Evolutionary conservation across 805 yeast species (phyloP), one percentile per base, ranked within the genome.

Genomic region (Yarrowia phangngaensis): DNA sequence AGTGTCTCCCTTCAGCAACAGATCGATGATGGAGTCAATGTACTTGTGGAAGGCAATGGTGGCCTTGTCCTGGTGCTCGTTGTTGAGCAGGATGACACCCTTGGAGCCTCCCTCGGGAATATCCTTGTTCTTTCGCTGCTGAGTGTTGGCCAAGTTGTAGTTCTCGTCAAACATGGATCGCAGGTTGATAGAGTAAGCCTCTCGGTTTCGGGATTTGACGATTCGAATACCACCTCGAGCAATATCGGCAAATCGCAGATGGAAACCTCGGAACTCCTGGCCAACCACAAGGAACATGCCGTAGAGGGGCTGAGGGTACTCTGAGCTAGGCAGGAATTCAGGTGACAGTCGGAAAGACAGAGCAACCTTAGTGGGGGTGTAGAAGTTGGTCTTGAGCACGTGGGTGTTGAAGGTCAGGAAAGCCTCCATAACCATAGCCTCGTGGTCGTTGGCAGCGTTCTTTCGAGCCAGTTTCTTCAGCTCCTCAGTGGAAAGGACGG

Each of bases 101-200:
- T 90, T 90, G 30, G 97, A 86, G 27, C 98, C 98, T 64, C 98
- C 97, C 73, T 90, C 98, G 40, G 98, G 97, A 52, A 90, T 92
- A 71, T 90, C 98, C 72, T 90, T 90, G 71, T 90, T 92, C 70
- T 90, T 90, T 57, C 90, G 77, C 71, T 92, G 98, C 69, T 90
- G 98, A 33, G 98, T 90, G 50, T 82, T 78, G 30, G 98, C 97
- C 66, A 90, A 76, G 64, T 89, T 89, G 69, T 92, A 90, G 70
- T 92, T 90, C 68, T 90, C 98, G 66, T 92, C 97, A 65, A 90
- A 88, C 69, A 90, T 75, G 59, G 85, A 84, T 58, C 95, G 80
- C 56, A 82, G 82, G 62, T 92, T 90, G 60, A 79, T 78, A 43
- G 81, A 77, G 66, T 87, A 92, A 43, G 87, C 88, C 68, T 92